Evolutionary conservation across 306 rosid species (phyloP).

Genomic region (Vachellia collinsii): DNA sequence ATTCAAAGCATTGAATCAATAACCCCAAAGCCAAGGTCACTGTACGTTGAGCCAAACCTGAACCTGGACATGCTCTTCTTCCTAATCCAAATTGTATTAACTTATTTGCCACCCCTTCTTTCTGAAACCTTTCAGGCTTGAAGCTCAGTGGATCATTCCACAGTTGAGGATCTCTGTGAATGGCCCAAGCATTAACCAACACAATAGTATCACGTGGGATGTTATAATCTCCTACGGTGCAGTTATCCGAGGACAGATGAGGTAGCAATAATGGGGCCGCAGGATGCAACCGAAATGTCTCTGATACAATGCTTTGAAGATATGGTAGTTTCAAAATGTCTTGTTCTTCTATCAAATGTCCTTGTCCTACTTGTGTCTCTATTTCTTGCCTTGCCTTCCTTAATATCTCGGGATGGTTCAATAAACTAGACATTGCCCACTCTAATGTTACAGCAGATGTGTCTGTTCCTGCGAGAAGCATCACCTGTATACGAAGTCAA

Average conservation of each 20-base stretch:
- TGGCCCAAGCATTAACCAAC: background rate
- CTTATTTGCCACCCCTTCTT: background rate
- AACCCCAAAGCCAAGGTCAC: background rate
- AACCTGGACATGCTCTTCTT: slow-evolving; percentile 3
- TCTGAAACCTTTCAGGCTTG: slow-evolving; percentile 1
- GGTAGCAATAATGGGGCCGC: background rate
- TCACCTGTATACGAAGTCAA: background rate
- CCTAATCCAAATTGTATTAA: background rate
- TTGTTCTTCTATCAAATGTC: background rate
- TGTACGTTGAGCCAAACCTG: background rate
- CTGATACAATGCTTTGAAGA: background rate
- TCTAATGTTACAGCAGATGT: background rate
- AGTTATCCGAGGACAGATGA: background rate
- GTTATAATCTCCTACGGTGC: background rate
- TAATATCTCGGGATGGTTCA: background rate
- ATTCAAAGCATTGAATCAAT: slow-evolving; percentile 8
- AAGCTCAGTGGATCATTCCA: background rate
- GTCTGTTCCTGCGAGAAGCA: background rate
- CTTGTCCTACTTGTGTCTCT: background rate
- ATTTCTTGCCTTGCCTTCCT: background rate
- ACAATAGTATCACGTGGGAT: background rate
- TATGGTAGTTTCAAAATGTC: background rate
- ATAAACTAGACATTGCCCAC: background rate
- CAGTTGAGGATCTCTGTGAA: background rate
- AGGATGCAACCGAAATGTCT: background rate